Base-by-base conservation (phyloP, 2,329 filamentous ascomycete genomes). In the Aspergillus sp. region DNA sequence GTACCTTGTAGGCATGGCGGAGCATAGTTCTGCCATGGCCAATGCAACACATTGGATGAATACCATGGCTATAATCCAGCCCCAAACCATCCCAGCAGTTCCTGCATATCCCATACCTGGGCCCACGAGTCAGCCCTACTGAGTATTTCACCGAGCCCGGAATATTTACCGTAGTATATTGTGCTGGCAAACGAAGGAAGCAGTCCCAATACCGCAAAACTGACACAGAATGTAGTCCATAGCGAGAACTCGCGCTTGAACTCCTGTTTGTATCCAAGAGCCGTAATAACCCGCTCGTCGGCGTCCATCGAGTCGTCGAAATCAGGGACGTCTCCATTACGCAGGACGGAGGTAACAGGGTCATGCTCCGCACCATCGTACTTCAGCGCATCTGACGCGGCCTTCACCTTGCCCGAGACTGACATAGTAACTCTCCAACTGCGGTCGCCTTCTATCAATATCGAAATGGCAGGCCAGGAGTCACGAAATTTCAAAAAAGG, bases 191-290 rank as follows among this genome's bases (percentile, higher is more conserved):
- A 89, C 60, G 85, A 89, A 0, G 88, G 89, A 50, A 91, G 73
- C 47, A 91, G 71, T 1, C 89, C 89, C 55, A 91, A 76, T 11
- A 91, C 87, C 6, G 89, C 87, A 70, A 91, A 91, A 54, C 83
- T 87, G 41, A 91, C 87, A 64, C 86, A 89, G 69, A 91, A 91
- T 0, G 87, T 89, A 5, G 88, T 89, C 82, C 87, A 91, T 13
- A 90, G 76, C 2, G 82, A 87, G 70, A 91, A 90, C 66, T 91
- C 88, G 67, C 89, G 81, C 74, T 86, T 86, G 75, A 86, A 86
- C 66, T 86, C 83, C 52, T 83, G 80, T 69, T 84, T 86, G 70
- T 84, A 85, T 15, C 77, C 77, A 51, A 79, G 65, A 5, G 77
- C 75, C 41, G 69, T 69, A 48, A 79, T 73, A 37, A 76, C 74